These are phyloP conservation scores for Lachancea kluyveri DNA, from an alignment of 805 yeast genomes.

Conservation along the genomic window DNA sequence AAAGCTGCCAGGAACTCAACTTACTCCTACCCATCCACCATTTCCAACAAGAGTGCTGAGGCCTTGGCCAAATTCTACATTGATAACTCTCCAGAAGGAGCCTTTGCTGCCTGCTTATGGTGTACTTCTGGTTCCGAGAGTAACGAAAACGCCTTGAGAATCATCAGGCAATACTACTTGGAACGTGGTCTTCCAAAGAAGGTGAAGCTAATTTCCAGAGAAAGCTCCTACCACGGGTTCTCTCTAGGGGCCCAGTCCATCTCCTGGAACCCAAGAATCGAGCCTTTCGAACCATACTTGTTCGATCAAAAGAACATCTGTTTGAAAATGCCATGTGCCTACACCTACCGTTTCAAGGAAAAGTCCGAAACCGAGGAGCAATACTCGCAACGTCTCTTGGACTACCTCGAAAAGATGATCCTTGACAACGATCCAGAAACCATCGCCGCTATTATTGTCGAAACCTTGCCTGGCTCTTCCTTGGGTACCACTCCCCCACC, in stretches of 20 bases:
- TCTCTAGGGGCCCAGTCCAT: conserved; percentile 41
- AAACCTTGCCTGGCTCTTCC: conserved; percentile 43
- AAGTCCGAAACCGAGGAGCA: conserved; percentile 36
- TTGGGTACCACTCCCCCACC: conserved; percentile 41
- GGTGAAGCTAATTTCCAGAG: conserved; percentile 38
- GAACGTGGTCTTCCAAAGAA: conserved; percentile 39
- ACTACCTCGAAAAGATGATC: conserved; percentile 38
- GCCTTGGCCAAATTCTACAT: conserved; percentile 37
- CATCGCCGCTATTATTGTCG: conserved; percentile 38
- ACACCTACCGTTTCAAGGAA: conserved; percentile 31
- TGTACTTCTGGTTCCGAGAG: conserved; percentile 65
- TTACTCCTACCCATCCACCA: conserved; percentile 33
- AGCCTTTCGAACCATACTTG: conserved; percentile 28
- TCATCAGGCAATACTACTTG: conserved; percentile 42
- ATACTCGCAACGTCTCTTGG: conserved; percentile 34
- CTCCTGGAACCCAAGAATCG: conserved; percentile 34
- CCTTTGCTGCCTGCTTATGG: conserved; percentile 38
- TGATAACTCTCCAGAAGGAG: conserved; percentile 34
- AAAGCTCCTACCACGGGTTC: conserved; percentile 44
- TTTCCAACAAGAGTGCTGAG: conserved; percentile 37
- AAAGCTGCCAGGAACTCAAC: conserved; percentile 34
- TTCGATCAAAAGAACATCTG: conserved; percentile 20
- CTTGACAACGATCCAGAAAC: conserved; percentile 39
- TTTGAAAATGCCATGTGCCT: conserved; percentile 28
- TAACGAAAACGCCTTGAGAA: conserved; percentile 59